phyloP scores from a whole-genome alignment of 2,329 filamentous ascomycete genomes.

The Herpotrichia juniperi region DNA sequence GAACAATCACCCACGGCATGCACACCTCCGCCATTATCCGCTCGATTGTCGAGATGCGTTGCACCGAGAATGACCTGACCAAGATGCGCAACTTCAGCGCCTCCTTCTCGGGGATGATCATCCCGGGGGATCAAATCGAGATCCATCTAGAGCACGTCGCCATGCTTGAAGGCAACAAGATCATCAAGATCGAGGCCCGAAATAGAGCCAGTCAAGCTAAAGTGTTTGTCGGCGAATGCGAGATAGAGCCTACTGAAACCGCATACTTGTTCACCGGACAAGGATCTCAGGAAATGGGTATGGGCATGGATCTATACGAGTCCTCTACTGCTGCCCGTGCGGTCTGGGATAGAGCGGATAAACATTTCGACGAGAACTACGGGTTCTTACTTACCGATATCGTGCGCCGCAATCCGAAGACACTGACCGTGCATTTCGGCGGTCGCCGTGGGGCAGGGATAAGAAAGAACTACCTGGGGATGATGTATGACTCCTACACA shows the following conservation, averaged over 20 bases:
- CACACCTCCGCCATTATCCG: conserved; percentile 41
- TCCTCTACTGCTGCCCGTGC: conserved; percentile 33
- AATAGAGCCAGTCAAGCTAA: conserved; percentile 36
- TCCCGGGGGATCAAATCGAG: conserved; percentile 42
- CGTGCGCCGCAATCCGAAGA: conserved; percentile 46
- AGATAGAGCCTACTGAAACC: conserved; percentile 38
- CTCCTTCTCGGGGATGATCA: conserved; percentile 46
- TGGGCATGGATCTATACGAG: conserved; percentile 54
- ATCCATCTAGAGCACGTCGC: conserved; percentile 23
- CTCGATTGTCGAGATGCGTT: conserved; percentile 25
- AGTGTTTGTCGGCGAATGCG: conserved; percentile 37
- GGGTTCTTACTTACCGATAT: conserved; percentile 41
- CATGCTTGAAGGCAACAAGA: conserved; percentile 32
- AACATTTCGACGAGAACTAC: conserved; percentile 38
- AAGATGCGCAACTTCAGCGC: conserved; percentile 29
- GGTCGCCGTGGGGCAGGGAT: conserved; percentile 40
- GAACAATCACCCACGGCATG: conserved; percentile 52
- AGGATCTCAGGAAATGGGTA: conserved; percentile 46
- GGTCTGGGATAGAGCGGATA: conserved; percentile 62
- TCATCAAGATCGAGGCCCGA: conserved; percentile 39
- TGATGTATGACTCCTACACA: conserved; percentile 15
- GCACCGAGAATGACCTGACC: conserved; percentile 23
- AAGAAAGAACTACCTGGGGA: conserved; percentile 42
- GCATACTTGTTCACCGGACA: conserved; percentile 52
- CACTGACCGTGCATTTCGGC: conserved; percentile 46